Evolutionary conservation across 2,329 filamentous ascomycete species (phyloP).

Genomic region (Aureobasidium sp.): DNA sequence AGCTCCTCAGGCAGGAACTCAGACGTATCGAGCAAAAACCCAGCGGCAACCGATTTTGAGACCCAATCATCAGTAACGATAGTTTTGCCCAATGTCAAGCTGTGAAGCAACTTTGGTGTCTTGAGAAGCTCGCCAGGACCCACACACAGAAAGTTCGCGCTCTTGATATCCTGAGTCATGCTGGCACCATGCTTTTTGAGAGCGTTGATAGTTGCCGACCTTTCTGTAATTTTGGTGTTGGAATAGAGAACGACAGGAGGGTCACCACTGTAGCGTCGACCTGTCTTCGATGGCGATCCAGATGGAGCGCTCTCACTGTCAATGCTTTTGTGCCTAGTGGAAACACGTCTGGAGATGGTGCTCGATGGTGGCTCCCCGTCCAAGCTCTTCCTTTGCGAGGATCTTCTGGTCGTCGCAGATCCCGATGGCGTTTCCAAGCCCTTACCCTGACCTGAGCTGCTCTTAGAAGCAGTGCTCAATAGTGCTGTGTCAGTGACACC

Average conservation of each 20-base stretch:
- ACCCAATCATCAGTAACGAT: constrained; percentile 13
- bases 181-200: not conserved
- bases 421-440: not conserved
- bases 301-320: not conserved
- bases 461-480: not conserved
- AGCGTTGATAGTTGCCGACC: not conserved
- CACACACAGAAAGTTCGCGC: constrained; percentile 1
- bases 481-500: not conserved
- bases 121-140: not conserved
- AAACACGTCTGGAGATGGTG: constrained; percentile 2
- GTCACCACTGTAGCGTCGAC: not conserved
- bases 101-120: constrained; percentile 9
- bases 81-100: not conserved
- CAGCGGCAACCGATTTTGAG: not conserved
- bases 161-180: not conserved
- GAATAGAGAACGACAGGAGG: constrained; percentile 3
- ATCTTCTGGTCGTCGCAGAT: not conserved
- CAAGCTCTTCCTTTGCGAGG: not conserved
- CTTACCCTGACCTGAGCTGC: not conserved
- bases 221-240: not conserved
- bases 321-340: not conserved
- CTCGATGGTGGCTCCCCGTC: not conserved
- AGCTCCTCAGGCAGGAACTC: not conserved
- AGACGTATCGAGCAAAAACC: not conserved
- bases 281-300: not conserved